These are phyloP conservation scores for Agastache rugosa DNA, from an alignment of 257 asterid genomes.

Conservation along the genomic window DNA sequence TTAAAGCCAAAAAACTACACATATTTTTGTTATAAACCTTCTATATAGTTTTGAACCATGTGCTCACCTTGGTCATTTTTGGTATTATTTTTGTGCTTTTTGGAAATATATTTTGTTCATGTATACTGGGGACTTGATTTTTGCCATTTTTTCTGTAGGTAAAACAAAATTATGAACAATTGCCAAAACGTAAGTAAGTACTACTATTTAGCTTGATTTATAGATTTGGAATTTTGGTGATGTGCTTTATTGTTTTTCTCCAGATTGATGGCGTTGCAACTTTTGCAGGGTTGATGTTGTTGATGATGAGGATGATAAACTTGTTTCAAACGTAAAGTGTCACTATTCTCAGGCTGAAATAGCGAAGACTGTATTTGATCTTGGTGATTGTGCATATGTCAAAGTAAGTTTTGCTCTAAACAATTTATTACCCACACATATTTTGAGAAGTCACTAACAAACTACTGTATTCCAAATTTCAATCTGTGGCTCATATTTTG, in stretches of 20 bases:
- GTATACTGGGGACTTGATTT: neutral
- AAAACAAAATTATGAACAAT: constrained; percentile 29
- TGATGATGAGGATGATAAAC: constrained; percentile 44
- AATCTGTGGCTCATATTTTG: neutral
- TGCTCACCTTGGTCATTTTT: neutral
- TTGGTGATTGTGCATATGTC: constrained; percentile 58
- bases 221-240: constrained; percentile 22
- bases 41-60: neutral
- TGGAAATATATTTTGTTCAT: neutral
- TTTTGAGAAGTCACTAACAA: neutral
- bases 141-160: constrained; percentile 40
- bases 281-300: constrained; percentile 32
- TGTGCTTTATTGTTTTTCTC: neutral
- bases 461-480: neutral
- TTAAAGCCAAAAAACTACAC: neutral
- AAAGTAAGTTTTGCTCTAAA: constrained; percentile 42
- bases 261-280: constrained; percentile 29
- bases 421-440: neutral
- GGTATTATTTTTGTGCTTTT: neutral
- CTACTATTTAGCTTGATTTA: constrained; percentile 2
- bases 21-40: neutral
- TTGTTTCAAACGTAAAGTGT: constrained; percentile 49
- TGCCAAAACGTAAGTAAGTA: constrained; percentile 42
- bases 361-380: constrained; percentile 40
- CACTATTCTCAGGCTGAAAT: constrained; percentile 56